Percentiles rank a stretch among this genome's conserved stretches.
Conservation (phyloP, 305 asterid species). For the Fraxinus paxiana region DNA sequence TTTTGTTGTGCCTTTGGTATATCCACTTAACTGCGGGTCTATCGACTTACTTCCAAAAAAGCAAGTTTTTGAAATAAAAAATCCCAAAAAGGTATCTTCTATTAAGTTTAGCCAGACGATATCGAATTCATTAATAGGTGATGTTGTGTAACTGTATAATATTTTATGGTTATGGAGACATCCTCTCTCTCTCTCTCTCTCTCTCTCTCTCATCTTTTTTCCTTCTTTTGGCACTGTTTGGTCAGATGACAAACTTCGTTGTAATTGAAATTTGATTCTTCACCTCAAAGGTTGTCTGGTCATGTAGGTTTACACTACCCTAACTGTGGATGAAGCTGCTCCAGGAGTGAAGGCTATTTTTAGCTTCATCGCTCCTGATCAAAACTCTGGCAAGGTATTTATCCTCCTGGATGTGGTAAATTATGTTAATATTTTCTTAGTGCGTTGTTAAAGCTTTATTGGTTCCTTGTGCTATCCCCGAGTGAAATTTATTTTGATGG, state of each 20-base stretch:
- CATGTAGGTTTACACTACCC: slow-evolving; percentile 59
- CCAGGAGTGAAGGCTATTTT: slow-evolving; percentile 87
- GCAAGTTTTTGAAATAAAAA: neutral
- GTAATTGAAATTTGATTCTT: neutral
- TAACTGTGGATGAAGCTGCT: slow-evolving; percentile 73
- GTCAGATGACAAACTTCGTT: neutral
- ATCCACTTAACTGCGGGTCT: too few species aligned
- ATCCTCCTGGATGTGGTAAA: neutral
- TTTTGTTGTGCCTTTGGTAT: too few species aligned
- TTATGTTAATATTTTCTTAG: neutral
- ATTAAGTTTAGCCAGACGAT: neutral
- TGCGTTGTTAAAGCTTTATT: neutral
- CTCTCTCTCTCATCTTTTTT: too few species aligned
- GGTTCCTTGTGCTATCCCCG: neutral
- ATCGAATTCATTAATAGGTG: neutral
- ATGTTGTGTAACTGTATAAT: neutral
- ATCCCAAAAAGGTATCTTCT: neutral
- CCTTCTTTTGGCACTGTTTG: neutral
- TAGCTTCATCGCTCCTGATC: slow-evolving; percentile 77
- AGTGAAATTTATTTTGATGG: neutral
- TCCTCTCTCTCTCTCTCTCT: too few species aligned
- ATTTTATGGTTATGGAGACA: neutral
- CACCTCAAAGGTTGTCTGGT: slow-evolving; percentile 7
- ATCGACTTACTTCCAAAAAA: neutral
- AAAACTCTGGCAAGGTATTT: slow-evolving; percentile 78